Evolutionary conservation across 192 early-diverging fungal genomes (phyloP).

Genomic region (Phlyctochytrium bullatum): DNA sequence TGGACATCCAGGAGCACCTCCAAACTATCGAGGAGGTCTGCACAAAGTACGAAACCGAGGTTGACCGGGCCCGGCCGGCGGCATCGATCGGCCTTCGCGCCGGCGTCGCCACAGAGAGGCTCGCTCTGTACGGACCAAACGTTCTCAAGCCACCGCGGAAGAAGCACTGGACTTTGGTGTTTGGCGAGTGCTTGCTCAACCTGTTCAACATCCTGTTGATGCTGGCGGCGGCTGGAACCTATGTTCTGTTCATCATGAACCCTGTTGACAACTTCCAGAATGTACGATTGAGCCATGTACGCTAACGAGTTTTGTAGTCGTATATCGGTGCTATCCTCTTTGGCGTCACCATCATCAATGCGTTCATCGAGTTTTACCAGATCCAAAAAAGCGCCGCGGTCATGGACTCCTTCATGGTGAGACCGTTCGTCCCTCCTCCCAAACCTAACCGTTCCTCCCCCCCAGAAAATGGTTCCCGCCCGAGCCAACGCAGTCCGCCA

Average conservation of each 20-base stretch:
- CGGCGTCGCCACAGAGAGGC: constrained; percentile 60
- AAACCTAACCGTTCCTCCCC: not conserved
- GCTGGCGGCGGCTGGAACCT: constrained; percentile 75
- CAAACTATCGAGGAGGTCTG: constrained; percentile 55
- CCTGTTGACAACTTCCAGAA: constrained; percentile 70
- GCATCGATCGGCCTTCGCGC: constrained; percentile 68
- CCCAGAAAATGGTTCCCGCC: constrained; percentile 75
- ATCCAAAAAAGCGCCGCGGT: constrained; percentile 84
- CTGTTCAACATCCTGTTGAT: constrained; percentile 92
- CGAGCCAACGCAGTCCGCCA: constrained; percentile 74
- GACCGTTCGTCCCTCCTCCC: not conserved
- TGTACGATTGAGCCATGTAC: constrained; percentile 38
- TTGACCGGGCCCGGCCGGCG: constrained; percentile 61
- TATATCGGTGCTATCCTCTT: constrained; percentile 91
- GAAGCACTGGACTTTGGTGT: constrained; percentile 71
- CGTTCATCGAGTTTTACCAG: constrained; percentile 91
- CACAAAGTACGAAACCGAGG: constrained; percentile 40
- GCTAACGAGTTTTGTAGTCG: constrained; percentile 43
- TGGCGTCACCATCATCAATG: constrained; percentile 84
- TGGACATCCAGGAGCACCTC: constrained; percentile 59
- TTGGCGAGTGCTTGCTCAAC: constrained; percentile 67
- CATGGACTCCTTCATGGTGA: constrained; percentile 81
- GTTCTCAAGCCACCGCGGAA: constrained; percentile 84
- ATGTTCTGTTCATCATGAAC: constrained; percentile 79
- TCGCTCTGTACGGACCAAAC: constrained; percentile 78